Percentiles rank a stretch among this genome's conserved stretches.
Conservation (phyloP, 345 rosid genomes). For the Sonneratia alba region DNA sequence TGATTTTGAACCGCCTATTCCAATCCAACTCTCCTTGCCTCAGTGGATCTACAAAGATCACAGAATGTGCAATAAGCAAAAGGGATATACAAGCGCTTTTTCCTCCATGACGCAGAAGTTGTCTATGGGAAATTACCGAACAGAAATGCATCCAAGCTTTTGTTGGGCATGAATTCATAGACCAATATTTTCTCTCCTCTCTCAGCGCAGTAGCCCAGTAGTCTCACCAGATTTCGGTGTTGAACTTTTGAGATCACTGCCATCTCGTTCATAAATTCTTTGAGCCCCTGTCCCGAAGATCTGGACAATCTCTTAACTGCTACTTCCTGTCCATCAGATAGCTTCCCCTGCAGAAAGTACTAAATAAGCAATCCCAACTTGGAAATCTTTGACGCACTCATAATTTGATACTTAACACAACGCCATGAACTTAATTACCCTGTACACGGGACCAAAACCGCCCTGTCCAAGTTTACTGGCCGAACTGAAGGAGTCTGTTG, state of each 20-base stretch:
- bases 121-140: conserved; percentile 14
- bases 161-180: conserved; percentile 30
- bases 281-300: conserved; percentile 19
- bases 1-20: conserved; percentile 31
- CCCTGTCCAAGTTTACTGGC: conserved; percentile 28
- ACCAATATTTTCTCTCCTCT: conserved; percentile 25
- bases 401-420: not conserved
- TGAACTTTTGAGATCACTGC: conserved; percentile 29
- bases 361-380: not conserved
- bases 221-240: conserved; percentile 27
- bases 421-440: conserved; percentile 12
- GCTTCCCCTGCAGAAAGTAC: not conserved
- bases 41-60: conserved; percentile 20
- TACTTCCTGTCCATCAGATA: conserved; percentile 22
- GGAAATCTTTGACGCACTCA: not conserved
- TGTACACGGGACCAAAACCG: conserved; percentile 35
- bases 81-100: not conserved
- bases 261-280: conserved; percentile 35
- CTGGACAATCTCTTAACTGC: conserved; percentile 30
- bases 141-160: conserved; percentile 23
- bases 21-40: conserved; percentile 25
- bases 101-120: not conserved
- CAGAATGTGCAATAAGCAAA: not conserved
- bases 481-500: conserved; percentile 22
- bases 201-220: conserved; percentile 23